phyloP scores from a whole-genome alignment of 1,284 basidiomycete genomes.

The Tilletia caries region DNA sequence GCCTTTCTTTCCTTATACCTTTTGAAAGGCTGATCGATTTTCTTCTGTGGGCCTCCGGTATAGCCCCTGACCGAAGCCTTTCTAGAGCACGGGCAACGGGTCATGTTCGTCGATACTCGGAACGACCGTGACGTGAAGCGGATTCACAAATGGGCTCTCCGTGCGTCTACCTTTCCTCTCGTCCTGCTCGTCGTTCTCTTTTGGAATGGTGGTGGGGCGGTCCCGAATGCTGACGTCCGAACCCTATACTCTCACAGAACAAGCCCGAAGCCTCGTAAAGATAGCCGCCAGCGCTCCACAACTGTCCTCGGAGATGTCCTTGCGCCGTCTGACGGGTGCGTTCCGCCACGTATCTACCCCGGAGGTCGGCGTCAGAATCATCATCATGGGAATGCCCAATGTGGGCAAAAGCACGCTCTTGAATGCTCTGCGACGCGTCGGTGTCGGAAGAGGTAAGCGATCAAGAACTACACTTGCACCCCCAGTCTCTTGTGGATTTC shows the following conservation, averaged over 20 bases:
- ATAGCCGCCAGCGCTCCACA: not conserved
- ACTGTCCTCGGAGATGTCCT: not conserved
- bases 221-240: not conserved
- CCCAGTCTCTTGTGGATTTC: too few relatives aligned
- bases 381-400: constrained; percentile 82
- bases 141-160: constrained; percentile 55
- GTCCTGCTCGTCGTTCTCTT: not conserved
- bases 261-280: not conserved
- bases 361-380: constrained; percentile 45
- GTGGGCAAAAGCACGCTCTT: constrained; percentile 94
- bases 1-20: not conserved
- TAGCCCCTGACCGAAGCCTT: constrained; percentile 58
- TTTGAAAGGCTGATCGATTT: constrained; percentile 60
- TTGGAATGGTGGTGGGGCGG: too few relatives aligned
- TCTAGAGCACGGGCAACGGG: constrained; percentile 55
- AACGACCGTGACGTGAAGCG: constrained; percentile 56
- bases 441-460: constrained; percentile 70
- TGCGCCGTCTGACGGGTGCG: constrained; percentile 42
- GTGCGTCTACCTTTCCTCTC: not conserved
- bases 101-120: constrained; percentile 60
- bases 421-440: constrained; percentile 83
- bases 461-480: too few relatives aligned
- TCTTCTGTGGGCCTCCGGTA: not conserved
- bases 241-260: not conserved
- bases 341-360: constrained; percentile 47